Conservation (phyloP, 192 early-diverging fungal species). For the Podila verticillata region DNA sequence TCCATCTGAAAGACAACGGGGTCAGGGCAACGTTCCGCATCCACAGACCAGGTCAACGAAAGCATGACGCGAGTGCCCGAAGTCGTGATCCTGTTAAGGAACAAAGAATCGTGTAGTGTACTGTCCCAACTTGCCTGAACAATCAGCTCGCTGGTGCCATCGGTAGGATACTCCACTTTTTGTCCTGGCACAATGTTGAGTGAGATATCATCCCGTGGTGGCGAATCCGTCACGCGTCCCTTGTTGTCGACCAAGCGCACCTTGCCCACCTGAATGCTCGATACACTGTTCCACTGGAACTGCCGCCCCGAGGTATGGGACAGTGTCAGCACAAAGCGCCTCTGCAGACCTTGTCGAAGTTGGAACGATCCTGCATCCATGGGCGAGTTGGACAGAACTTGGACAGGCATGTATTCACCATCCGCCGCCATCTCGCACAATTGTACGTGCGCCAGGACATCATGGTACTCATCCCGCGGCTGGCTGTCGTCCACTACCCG, state of each 20-base stretch:
- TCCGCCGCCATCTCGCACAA: slow-evolving; percentile 70
- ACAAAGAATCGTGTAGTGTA: slow-evolving; percentile 72
- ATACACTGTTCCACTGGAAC: slow-evolving; percentile 60
- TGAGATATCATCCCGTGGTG: slow-evolving; percentile 61
- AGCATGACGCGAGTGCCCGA: slow-evolving; percentile 69
- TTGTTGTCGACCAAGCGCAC: slow-evolving; percentile 66
- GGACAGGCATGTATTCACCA: slow-evolving; percentile 70
- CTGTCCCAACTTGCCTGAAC: slow-evolving; percentile 79
- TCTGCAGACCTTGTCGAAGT: slow-evolving; percentile 80
- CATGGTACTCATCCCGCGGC: slow-evolving; percentile 71
- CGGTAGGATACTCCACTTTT: slow-evolving; percentile 57
- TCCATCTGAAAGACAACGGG: slow-evolving; percentile 68
- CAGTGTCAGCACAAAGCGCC: slow-evolving; percentile 70
- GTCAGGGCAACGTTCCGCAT: slow-evolving; percentile 65
- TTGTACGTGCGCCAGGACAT: slow-evolving; percentile 72
- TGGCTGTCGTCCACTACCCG: slow-evolving; percentile 69
- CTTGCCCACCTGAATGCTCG: slow-evolving; percentile 55
- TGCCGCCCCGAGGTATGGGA: slow-evolving; percentile 75
- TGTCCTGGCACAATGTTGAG: slow-evolving; percentile 60
- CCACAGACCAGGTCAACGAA: slow-evolving; percentile 62
- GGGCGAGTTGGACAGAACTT: slow-evolving; percentile 55
- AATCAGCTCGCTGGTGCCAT: slow-evolving; percentile 70
- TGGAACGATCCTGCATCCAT: slow-evolving; percentile 65
- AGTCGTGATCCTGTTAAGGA: slow-evolving; percentile 71
- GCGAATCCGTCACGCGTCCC: slow-evolving; percentile 62